phyloP scores from a whole-genome alignment of 164 flowering plant genomes.

The Santalum album region DNA sequence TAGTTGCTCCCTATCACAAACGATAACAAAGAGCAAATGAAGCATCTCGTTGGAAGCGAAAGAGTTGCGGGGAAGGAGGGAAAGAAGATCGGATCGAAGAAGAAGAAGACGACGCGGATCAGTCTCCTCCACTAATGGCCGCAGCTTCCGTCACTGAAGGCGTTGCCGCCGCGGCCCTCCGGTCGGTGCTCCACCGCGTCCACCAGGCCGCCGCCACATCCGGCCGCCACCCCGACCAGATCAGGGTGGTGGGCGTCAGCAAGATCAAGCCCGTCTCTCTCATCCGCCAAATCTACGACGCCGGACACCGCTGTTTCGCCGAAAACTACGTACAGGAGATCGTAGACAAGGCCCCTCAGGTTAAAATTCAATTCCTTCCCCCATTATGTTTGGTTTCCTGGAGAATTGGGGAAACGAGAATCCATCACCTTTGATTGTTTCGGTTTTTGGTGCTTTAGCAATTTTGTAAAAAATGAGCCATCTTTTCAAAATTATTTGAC shows the following conservation, averaged over 20 bases:
- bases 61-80: neutral
- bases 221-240: constrained; percentile 38
- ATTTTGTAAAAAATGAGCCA: no score
- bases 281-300: constrained; percentile 70
- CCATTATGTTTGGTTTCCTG: neutral
- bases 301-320: constrained; percentile 89
- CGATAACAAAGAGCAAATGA: no score
- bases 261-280: constrained; percentile 84
- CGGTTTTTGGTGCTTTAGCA: no score
- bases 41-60: no score
- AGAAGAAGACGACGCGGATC: neutral
- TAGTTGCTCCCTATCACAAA: no score
- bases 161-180: constrained; percentile 55
- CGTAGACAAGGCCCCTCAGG: constrained; percentile 25
- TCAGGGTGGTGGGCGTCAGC: constrained; percentile 74
- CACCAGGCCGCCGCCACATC: constrained; percentile 63
- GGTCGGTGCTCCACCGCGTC: constrained; percentile 62
- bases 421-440: no score
- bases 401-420: no score
- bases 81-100: neutral
- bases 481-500: no score
- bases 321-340: constrained; percentile 96
- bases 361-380: constrained; percentile 73
- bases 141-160: constrained; percentile 34
- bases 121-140: neutral